Evolutionary conservation across 345 rosid genomes (phyloP).

Genomic region (Durio zibethinus): DNA sequence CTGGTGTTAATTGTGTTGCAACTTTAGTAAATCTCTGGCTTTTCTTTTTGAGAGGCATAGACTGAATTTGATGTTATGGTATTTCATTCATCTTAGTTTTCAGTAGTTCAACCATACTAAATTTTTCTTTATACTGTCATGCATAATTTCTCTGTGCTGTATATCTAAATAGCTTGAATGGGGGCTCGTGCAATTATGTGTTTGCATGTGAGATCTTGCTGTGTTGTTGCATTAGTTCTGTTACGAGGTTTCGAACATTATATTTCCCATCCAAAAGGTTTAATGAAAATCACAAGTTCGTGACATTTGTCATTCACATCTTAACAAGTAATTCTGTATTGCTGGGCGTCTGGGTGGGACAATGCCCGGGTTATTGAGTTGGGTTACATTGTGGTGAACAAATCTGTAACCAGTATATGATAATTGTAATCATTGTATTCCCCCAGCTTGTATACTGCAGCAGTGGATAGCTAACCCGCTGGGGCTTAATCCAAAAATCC

Average conservation of each 20-base stretch:
- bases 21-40: not conserved
- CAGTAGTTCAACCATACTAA: not conserved
- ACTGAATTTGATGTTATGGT: not conserved
- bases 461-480: not conserved
- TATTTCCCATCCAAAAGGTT: not conserved
- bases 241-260: not conserved
- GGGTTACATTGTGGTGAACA: not conserved
- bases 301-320: not conserved
- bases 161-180: not conserved
- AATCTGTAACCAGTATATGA: not conserved
- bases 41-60: not conserved
- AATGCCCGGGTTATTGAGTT: not conserved
- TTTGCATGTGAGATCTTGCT: not conserved
- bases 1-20: not conserved
- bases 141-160: not conserved
- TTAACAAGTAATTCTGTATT: not conserved
- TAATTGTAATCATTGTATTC: not conserved
- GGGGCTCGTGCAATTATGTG: not conserved
- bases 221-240: not conserved
- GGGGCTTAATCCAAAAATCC: not conserved
- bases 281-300: not conserved
- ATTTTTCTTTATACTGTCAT: not conserved
- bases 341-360: not conserved
- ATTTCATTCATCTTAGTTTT: not conserved
- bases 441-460: not conserved